These are phyloP conservation scores for Zoysia japonica DNA, from an alignment of 176 grass and related monocot genomes.

Conservation along the genomic window DNA sequence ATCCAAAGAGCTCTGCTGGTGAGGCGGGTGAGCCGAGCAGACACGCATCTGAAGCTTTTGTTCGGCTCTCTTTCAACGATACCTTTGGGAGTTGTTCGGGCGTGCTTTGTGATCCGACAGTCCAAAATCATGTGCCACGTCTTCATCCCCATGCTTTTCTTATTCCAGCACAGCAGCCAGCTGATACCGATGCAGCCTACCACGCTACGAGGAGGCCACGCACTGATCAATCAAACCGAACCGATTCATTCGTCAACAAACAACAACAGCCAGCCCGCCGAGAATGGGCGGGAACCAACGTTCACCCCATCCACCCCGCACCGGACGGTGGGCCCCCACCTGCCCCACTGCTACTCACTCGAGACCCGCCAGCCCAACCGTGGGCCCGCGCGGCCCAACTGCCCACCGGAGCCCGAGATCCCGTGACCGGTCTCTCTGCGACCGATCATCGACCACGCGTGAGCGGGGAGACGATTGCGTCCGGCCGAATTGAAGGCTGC, in stretches of 20 bases:
- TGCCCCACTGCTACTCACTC: neutral
- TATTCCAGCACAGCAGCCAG: neutral
- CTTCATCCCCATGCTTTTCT: neutral
- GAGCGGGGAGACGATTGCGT: neutral
- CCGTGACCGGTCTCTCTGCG: neutral
- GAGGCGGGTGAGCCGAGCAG: neutral
- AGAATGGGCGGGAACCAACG: conserved; percentile 39
- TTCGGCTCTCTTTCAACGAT: neutral
- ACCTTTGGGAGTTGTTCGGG: neutral
- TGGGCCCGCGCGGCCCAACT: conserved; percentile 30
- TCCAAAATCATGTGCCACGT: neutral
- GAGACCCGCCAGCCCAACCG: neutral
- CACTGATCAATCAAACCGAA: neutral
- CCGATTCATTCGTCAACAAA: too few relatives aligned
- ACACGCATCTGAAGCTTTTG: neutral
- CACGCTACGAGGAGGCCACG: neutral
- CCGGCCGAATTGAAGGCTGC: conserved; percentile 12
- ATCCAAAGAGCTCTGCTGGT: too few relatives aligned
- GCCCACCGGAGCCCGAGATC: conserved; percentile 23
- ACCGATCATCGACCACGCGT: neutral
- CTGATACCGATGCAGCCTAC: neutral
- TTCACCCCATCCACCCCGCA: neutral
- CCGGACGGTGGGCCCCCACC: neutral
- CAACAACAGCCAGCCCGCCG: neutral
- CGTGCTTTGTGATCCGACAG: neutral